Conservation (phyloP, 2,329 filamentous ascomycete genomes). For the Metarhizium robertsii region DNA sequence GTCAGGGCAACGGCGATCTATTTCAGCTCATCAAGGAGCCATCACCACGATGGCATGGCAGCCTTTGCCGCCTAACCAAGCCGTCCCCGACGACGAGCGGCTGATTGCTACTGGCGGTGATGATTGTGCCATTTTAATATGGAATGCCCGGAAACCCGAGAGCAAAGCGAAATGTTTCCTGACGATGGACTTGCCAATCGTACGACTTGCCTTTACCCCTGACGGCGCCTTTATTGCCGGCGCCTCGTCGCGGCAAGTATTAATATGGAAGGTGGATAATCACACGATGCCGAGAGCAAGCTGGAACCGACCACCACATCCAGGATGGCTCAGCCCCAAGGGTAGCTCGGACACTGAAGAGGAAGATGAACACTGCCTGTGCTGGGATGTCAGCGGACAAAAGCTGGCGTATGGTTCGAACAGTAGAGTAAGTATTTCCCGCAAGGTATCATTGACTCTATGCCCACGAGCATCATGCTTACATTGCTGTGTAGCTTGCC, state of each 20-base stretch:
- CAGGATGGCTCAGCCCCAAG: constrained; percentile 50
- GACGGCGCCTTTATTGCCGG: constrained; percentile 55
- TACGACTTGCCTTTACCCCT: constrained; percentile 52
- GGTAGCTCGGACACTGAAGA: constrained; percentile 43
- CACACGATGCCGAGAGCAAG: constrained; percentile 47
- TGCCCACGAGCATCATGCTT: not conserved
- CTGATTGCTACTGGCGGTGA: constrained; percentile 53
- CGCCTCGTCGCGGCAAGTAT: constrained; percentile 46
- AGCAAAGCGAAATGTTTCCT: constrained; percentile 49
- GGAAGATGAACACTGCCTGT: constrained; percentile 51
- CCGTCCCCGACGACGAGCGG: constrained; percentile 36
- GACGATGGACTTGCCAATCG: constrained; percentile 50
- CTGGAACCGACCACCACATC: constrained; percentile 46
- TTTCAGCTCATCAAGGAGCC: constrained; percentile 48
- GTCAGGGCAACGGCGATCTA: constrained; percentile 42
- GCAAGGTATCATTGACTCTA: not conserved
- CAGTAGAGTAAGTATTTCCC: constrained; percentile 41
- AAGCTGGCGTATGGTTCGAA: constrained; percentile 56
- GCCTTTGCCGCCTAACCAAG: constrained; percentile 32
- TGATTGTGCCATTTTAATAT: constrained; percentile 53
- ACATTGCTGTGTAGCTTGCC: constrained; percentile 29
- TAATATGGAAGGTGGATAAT: constrained; percentile 58
- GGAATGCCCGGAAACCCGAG: constrained; percentile 48
- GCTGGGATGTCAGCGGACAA: constrained; percentile 53
- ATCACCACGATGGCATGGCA: constrained; percentile 55